Evolutionary conservation across 768 basidiomycete species (phyloP), one percentile per base, ranked within the genome.

Genomic region (Hypholoma fasciculare): DNA sequence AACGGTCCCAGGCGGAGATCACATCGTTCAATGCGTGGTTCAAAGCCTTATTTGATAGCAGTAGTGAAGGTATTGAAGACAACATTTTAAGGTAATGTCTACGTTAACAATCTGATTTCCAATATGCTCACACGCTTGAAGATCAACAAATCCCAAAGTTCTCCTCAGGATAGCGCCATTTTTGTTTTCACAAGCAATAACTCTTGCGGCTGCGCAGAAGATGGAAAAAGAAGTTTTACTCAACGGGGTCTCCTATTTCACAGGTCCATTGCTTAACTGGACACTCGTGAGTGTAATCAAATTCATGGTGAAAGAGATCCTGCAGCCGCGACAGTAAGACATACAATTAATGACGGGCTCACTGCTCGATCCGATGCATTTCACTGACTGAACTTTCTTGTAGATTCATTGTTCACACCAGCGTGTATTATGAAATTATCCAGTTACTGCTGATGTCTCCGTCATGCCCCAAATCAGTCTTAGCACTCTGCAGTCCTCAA

Each of bases 51-150:
- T 93, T 93, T 68, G 90, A 92, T 66, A 85, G 76, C 49, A 77
- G 75, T 58, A 91, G 84, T 61, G 92, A 93, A 68, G 92, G 92
- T 1, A 92, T 94, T 26, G 92, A 93, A 62, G 92, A 94, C 64
- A 85, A 82, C 13, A 89, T 91, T 55, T 73, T 89, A 23, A 77
- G 86, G 87, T 86, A 70, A 52, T 47, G 23, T 26, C 48, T 30
- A 30, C 43, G 39, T 16, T 17, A 9, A 6, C 42, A 27, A 7
- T 42, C 50, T 27, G 42, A 14, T 52, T 30, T 8, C 46, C 38
- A 48, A 13, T 52, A 44, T 49, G 26, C 40, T 47, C 23, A 52
- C 53, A 52, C 26, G 52, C 52, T 34, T 48, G 6, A 54, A 92
- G 90, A 56, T 82, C 87, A 7, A 92, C 89, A 3, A 83, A 84